Evolutionary conservation across 352 stramenopile species (phyloP), one percentile per base, ranked within the genome.

Genomic region (Pythium brachiatum): DNA sequence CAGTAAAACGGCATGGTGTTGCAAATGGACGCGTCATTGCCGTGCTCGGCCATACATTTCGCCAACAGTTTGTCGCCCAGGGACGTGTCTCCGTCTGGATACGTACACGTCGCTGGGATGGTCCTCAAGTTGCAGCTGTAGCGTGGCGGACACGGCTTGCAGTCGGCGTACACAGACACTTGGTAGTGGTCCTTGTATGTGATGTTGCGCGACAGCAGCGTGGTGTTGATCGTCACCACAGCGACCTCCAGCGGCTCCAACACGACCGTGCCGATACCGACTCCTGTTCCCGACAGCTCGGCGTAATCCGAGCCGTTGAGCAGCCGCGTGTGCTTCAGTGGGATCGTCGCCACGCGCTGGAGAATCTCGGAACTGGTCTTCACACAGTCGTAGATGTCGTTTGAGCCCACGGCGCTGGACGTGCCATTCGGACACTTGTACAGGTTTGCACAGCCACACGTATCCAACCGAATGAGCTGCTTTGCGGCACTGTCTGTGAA

Each of bases 141-240:
- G 18, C 84, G 81, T 2, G 94, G 78, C 0, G 95, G 95, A 69
- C 96, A 99, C 23, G 96, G 96, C 59, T 96, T 98, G 72, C 96
- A 99, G 72, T 97, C 83, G 39, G 92, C 75, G 70, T 98, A 99
- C 0, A 98, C 82, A 0, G 86, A 91, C 36, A 99, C 81, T 72
- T 94, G 77, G 73, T 98, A 99, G 75, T 99, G 93, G 12, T 96
- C 89, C 27, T 89, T 89, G 78, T 99, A 99, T 3, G 96, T 99
- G 56, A 99, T 79, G 66, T 99, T 99, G 16, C 76, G 82, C 15
- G 78, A 73, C 12, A 99, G 62, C 7, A 74, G 66, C 6, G 83
- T 96, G 34, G 97, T 86, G 76, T 99, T 96, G 31, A 99, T 83
- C 7, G 95, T 98, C 9, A 99, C 63, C 7, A 93, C 80, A 0